Evolutionary conservation across 2,329 filamentous ascomycete genomes (phyloP), one percentile per base, ranked within the genome.

Genomic region (Calonectria fujianensis): DNA sequence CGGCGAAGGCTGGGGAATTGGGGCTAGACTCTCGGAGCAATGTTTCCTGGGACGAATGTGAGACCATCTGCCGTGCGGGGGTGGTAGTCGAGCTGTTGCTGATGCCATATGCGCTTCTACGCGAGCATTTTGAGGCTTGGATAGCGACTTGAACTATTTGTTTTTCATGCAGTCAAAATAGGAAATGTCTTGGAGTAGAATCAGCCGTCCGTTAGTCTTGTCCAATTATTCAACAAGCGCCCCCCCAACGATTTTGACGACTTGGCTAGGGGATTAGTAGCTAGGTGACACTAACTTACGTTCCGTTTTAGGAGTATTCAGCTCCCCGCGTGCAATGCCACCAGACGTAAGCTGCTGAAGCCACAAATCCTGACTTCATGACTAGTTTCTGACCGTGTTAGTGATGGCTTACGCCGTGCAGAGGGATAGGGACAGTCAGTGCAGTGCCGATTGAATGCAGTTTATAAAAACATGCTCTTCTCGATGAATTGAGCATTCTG

Each of bases 81-180:
- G 18, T 74, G 10, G 72, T 74, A 24, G n/a, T 70, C 11, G 72
- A 74, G 54, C 50, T 74, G 29, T 18, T 74, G 5, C 37, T 74
- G n/a, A 37, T 70, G 3, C 72, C 72, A 4, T 74, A 61, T 61
- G n/a, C 59, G n/a, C 54, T 41, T 18, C 37, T 74, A 5, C 50
- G 72, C 18, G 57, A 74, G n/a, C 69, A 74, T 18, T 41, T 31
- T 27, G 48, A 24, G 37, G 57, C 59, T 39, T 45, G 68, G 24
- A 20, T 32, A 35, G 65, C n/a, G 9, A 9, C 52, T 35, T 5
- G 29, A 57, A n/a, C 52, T 57, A 57, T 57, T 29, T 9, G 29
- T 20, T 57, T 57, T 57, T 10, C 29, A 31, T n/a, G 52, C n/a
- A 32, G 10, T 35, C 52, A n/a, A 29, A 57, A 11, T 18, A 16